Base-by-base conservation (phyloP, 2,329 filamentous ascomycete genomes). In the Neonectria magnoliae region DNA sequence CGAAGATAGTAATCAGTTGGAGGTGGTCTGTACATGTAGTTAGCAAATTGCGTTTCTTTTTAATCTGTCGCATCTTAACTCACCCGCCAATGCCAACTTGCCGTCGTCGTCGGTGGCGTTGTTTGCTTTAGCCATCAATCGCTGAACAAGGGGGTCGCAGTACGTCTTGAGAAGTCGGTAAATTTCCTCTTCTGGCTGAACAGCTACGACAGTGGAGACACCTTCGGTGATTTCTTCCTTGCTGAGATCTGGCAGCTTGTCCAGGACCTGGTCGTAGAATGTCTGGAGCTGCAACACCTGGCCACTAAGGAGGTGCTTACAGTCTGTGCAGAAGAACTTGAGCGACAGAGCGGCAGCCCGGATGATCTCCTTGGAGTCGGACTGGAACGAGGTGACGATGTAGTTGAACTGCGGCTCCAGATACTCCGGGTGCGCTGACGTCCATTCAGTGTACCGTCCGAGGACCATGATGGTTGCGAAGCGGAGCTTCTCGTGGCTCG, bases 381-480 rank as follows among this genome's bases (percentile, higher is more conserved):
- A 93, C 69, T 93, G 88, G 81, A 99, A 99, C 0, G 94, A 96
- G 5, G 91, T 92, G 70, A 97, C 94, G 74, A 99, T 97, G 80
- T 97, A 99, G 74, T 93, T 94, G 76, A 99, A 92, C 79, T 99
- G 96, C 9, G 93, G 87, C 78, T 97, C 92, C 9, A 99, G 85
- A 50, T 95, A 97, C 63, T 98, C 93, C 0, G 95, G 93, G 75
- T 99, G 96, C 52, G 93, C 90, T 5, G 96, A 90, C 0, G 97
- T 99, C 96, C 96, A 99, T 79, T 98, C 95, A 0, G 97, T 99
- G 77, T 99, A 99, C 67, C 96, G 88, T 41, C 94, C 96, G 22
- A 99, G 87, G 3, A 97, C 94, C 94, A 99, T 98, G 75, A 98
- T 97, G 6, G 95, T 95, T 67, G 97, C 95, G 80, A 99, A 99